These are phyloP conservation scores for Phlyctochytrium planicorne DNA, from an alignment of 192 early-diverging fungal species.

Conservation along the genomic window DNA sequence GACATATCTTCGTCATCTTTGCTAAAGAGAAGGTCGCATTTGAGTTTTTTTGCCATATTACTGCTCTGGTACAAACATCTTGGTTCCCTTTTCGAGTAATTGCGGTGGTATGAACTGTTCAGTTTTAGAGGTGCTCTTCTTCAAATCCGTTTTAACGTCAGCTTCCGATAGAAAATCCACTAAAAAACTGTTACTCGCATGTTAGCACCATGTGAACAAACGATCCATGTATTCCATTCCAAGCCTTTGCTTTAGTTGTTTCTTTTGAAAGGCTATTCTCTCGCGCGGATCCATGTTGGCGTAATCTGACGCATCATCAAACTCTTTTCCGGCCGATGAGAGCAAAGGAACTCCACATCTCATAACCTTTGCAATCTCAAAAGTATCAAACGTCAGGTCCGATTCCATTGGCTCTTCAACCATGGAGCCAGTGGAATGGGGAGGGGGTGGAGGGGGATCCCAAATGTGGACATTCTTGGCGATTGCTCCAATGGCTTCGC, in stretches of 20 bases:
- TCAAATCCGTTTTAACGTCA: conserved; percentile 53
- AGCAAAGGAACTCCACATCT: conserved; percentile 75
- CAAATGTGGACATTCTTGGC: conserved; percentile 86
- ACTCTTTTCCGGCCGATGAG: conserved; percentile 88
- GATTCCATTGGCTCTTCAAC: background rate
- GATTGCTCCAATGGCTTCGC: conserved; percentile 87
- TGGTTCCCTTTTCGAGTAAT: conserved; percentile 27
- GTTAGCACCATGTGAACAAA: conserved; percentile 25
- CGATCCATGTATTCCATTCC: conserved; percentile 90
- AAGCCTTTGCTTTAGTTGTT: conserved; percentile 77
- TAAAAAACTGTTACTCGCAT: conserved; percentile 24
- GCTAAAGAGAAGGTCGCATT: background rate
- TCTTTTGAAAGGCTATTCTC: conserved; percentile 77
- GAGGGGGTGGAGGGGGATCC: conserved; percentile 37
- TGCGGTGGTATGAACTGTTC: conserved; percentile 21
- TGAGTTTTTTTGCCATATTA: background rate
- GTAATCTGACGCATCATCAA: conserved; percentile 71
- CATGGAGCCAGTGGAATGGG: background rate
- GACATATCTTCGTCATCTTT: conserved; percentile 52
- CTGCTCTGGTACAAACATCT: background rate
- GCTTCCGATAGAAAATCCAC: conserved; percentile 84
- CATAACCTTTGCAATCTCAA: conserved; percentile 82
- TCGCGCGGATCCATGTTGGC: conserved; percentile 76
- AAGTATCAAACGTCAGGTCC: conserved; percentile 69
- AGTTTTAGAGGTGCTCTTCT: background rate